Conservation (phyloP, 208 protist genomes). For the Leishmania mexicana region DNA sequence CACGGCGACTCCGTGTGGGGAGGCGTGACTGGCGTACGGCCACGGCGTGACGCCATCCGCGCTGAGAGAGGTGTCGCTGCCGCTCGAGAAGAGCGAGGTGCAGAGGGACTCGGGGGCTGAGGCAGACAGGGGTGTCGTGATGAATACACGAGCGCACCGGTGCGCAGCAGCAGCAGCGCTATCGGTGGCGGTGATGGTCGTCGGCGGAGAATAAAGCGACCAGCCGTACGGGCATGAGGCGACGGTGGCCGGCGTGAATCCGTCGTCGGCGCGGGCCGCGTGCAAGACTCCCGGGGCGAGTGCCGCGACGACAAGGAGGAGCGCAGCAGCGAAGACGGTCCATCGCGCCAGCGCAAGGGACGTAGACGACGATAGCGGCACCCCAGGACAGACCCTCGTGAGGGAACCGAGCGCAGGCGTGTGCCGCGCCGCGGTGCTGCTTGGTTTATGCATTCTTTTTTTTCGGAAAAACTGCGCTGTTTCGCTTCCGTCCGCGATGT, state of each 20-base stretch:
- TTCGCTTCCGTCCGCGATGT: not conserved
- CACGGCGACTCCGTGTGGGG: constrained; percentile 17
- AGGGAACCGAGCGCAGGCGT: too few species aligned
- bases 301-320: too few species aligned
- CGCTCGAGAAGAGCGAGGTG: too few species aligned
- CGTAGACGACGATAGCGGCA: too few species aligned
- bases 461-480: not conserved
- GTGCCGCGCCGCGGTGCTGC: not conserved
- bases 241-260: not conserved
- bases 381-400: too few species aligned
- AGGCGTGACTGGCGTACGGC: constrained; percentile 22
- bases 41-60: constrained; percentile 28
- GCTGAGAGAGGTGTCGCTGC: not conserved
- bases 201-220: constrained; percentile 17
- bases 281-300: too few species aligned
- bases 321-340: too few species aligned
- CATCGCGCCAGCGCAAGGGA: too few species aligned
- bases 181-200: not conserved
- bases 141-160: constrained; percentile 23
- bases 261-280: too few species aligned
- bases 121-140: not conserved
- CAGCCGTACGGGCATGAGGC: constrained; percentile 27
- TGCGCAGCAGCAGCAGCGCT: not conserved
- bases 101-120: not conserved
- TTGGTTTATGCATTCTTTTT: not conserved